Evolutionary conservation across 441 rosid genomes (phyloP).

Genomic region (California macrophylla): DNA sequence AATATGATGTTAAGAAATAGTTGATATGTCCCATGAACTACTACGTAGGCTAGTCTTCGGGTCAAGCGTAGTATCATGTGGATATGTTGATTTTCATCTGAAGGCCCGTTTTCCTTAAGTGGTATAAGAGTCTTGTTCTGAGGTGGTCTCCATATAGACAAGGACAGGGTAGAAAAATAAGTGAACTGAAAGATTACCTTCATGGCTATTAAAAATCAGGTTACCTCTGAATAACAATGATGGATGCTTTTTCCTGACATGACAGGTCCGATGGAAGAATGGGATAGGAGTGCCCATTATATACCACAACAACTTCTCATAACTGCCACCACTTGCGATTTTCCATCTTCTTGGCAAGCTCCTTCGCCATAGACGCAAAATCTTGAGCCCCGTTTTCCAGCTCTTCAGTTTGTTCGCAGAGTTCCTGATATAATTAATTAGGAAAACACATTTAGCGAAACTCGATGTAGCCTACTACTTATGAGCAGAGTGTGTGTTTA

Average conservation of each 20-base stretch:
- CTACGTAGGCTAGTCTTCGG: too few relatives aligned
- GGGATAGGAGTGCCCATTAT: not conserved
- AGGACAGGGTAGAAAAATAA: too few relatives aligned
- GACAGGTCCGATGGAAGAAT: not conserved
- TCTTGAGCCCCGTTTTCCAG: conserved; percentile 67
- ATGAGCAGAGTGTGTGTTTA: not conserved
- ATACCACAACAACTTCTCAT: conserved; percentile 18
- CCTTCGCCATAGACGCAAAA: conserved; percentile 66
- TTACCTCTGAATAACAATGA: not conserved
- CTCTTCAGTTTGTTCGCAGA: conserved; percentile 59
- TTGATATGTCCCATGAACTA: too few relatives aligned
- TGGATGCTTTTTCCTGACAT: not conserved
- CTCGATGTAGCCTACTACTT: not conserved
- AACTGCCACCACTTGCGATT: conserved; percentile 90
- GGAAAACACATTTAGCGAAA: conserved; percentile 1
- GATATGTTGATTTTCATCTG: too few relatives aligned
- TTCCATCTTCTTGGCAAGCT: conserved; percentile 82
- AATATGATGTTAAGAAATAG: too few relatives aligned
- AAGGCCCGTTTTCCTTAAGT: too few relatives aligned
- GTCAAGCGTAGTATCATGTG: too few relatives aligned
- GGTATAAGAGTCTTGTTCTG: too few relatives aligned
- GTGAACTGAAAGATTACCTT: too few relatives aligned
- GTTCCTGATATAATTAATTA: conserved; percentile 34
- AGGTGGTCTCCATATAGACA: too few relatives aligned
- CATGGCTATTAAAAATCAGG: not conserved